phyloP scores from a whole-genome alignment of 176 grass and related monocot genomes.

The Aegilops tauschii region DNA sequence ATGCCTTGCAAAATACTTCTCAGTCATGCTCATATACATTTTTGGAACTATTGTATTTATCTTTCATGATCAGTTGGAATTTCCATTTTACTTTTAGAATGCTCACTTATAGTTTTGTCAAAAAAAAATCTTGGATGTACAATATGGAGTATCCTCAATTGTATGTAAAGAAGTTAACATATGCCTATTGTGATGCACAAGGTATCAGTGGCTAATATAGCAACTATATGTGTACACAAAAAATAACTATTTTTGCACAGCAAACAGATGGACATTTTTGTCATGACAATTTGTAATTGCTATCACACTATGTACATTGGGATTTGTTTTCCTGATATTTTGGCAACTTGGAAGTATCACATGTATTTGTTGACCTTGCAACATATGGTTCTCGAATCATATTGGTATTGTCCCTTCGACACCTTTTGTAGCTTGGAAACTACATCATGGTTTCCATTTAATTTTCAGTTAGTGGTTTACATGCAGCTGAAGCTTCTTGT shows the following conservation, averaged over 20 bases:
- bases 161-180: too few relatives aligned
- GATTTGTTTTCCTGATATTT: not conserved
- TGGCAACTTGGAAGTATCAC: not conserved
- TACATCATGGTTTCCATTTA: conserved; percentile 11
- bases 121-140: not conserved
- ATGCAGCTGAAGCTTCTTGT: conserved; percentile 24
- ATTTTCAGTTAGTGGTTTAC: conserved; percentile 45
- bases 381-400: not conserved
- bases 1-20: conserved; percentile 2
- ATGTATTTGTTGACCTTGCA: not conserved
- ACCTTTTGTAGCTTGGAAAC: not conserved
- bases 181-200: not conserved
- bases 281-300: too few relatives aligned
- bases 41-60: not conserved
- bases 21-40: not conserved
- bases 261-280: not conserved
- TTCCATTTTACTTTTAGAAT: not conserved
- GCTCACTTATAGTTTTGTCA: too few relatives aligned
- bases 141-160: not conserved
- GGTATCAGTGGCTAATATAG: not conserved
- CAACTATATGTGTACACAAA: not conserved
- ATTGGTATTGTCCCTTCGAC: not conserved
- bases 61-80: not conserved
- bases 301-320: not conserved
- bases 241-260: not conserved